Base-by-base conservation (phyloP, 805 yeast species). In the Yamadazyma nakazawae region DNA sequence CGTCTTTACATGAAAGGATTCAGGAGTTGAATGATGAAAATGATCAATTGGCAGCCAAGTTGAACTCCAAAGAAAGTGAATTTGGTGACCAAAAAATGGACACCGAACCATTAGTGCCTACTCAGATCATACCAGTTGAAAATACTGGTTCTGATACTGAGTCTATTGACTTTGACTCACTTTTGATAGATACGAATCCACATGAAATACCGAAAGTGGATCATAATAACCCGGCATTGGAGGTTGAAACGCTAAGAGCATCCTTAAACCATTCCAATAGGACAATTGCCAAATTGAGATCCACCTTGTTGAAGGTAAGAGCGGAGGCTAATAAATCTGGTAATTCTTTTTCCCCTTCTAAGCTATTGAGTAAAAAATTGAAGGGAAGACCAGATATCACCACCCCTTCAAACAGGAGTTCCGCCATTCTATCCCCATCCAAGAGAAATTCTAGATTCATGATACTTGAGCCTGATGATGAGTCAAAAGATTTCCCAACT, bases 11-110 rank as follows among this genome's bases (percentile, higher is more conserved):
- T 54, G 61, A 61, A 3, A 75, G 79, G 40, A 78, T 84, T 40
- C 75, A 74, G 28, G 83, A 79, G 40, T 65, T 85, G 50, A 85
- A 85, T 59, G 85, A 83, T 55, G 90, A 84, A 57, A 85, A 85
- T 62, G 86, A 82, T 52, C 69, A 70, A 18, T 66, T 84, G 45
- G 79, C 75, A 56, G 61, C 67, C 50, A 68, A 74, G 42, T 43
- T 68, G 16, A 34, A 41, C 9, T 11, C 30, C 7, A 12, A 10
- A 11, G 18, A 36, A 5, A 19, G 4, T 8, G 34, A 3, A 19
- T 38, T 14, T 18, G 13, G 32, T 16, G 32, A 16, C 12, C 3
- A 5, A n/a, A 13, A 38, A 14, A 36, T 35, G 13, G 37, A 41
- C 17, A 13, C 10, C 11, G 19, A 12, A 16, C 36, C n/a, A 24